These are phyloP conservation scores for Dactylella cylindrospora DNA, from an alignment of 2,329 filamentous ascomycete genomes.

Conservation along the genomic window DNA sequence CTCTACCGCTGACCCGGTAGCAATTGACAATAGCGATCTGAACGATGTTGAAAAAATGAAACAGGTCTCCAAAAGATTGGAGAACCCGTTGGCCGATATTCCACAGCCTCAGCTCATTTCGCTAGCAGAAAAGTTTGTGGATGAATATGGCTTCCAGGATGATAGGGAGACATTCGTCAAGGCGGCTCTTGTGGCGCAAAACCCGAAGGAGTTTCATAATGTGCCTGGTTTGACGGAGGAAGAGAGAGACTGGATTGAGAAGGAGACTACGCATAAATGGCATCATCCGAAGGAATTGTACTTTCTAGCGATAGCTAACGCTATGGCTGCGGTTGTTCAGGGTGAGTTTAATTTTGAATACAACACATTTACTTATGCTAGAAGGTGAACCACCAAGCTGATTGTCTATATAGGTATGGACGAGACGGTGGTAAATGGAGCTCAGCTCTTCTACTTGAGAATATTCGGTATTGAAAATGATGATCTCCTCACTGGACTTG, in stretches of 20 bases:
- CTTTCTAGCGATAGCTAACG: constrained; percentile 66
- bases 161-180: constrained; percentile 53
- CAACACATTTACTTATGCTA: background rate
- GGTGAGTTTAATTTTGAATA: constrained; percentile 55
- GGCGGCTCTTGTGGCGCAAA: constrained; percentile 58
- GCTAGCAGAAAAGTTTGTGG: constrained; percentile 61
- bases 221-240: constrained; percentile 60
- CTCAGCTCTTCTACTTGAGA: constrained; percentile 64
- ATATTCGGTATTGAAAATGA: constrained; percentile 62
- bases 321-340: constrained; percentile 69
- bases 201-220: constrained; percentile 57
- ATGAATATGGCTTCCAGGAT: constrained; percentile 49
- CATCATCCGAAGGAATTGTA: constrained; percentile 67
- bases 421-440: constrained; percentile 69
- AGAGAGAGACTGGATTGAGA: constrained; percentile 61
- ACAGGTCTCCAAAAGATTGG: constrained; percentile 45
- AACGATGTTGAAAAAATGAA: constrained; percentile 27
- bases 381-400: constrained; percentile 21
- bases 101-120: constrained; percentile 58
- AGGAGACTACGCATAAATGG: constrained; percentile 69
- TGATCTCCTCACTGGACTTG: constrained; percentile 60
- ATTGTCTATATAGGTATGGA: constrained; percentile 52
- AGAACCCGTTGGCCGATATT: constrained; percentile 60
- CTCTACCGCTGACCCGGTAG: constrained; percentile 5
- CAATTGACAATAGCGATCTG: constrained; percentile 14